Percentiles rank a stretch among this genome's conserved stretches.
Conservation (phyloP, 306 rosid genomes). For the Carpinus viminea region DNA sequence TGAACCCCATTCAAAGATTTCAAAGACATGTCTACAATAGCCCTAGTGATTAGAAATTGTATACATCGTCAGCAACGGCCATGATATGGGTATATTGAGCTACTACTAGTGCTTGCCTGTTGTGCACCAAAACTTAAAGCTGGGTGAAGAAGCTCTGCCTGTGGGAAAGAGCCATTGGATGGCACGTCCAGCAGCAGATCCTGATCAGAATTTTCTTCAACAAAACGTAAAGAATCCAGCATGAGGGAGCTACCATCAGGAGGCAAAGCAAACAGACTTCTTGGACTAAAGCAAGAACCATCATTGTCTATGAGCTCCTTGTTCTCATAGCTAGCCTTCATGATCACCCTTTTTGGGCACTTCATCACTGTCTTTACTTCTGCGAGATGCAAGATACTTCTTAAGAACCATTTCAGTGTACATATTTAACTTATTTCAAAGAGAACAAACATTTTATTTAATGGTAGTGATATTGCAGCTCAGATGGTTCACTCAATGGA, state of each 20-base stretch:
- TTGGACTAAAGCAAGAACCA: conserved; percentile 77
- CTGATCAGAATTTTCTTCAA: conserved; percentile 70
- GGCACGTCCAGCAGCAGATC: conserved; percentile 85
- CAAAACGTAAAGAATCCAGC: conserved; percentile 66
- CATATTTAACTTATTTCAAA: not conserved
- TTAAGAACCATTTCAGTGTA: conserved; percentile 18
- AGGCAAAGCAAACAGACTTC: conserved; percentile 79
- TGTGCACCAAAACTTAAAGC: conserved; percentile 55
- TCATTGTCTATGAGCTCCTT: conserved; percentile 64
- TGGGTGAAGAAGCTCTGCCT: conserved; percentile 86
- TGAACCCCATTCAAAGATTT: conserved; percentile 39
- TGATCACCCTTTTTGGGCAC: conserved; percentile 70
- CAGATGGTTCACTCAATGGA: not conserved
- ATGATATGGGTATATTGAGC: conserved; percentile 58
- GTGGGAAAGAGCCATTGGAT: conserved; percentile 76
- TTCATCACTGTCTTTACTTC: conserved; percentile 73
- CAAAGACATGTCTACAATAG: conserved; percentile 34
- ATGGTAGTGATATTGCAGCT: not conserved
- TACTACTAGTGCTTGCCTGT: conserved; percentile 82
- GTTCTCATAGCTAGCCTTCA: conserved; percentile 53
- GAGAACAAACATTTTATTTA: not conserved
- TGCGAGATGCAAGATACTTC: conserved; percentile 48
- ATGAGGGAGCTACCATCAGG: conserved; percentile 69
- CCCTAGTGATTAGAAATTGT: conserved; percentile 2
- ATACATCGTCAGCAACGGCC: conserved; percentile 41